Evolutionary conservation across 306 rosid species (phyloP).

Genomic region (Glycine latifolia): DNA sequence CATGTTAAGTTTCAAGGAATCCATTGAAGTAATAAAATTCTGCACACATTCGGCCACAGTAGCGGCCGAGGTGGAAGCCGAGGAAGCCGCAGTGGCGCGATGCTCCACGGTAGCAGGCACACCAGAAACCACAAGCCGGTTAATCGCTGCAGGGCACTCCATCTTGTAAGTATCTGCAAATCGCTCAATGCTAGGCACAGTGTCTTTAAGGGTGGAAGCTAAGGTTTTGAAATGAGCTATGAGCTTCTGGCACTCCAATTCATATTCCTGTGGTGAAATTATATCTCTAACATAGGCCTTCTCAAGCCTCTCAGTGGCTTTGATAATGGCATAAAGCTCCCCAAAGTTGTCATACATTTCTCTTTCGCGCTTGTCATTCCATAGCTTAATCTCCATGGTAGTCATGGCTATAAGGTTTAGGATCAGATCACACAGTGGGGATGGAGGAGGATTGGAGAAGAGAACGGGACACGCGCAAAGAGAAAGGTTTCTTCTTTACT

Average conservation of each 20-base stretch:
- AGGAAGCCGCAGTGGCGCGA: conserved; percentile 61
- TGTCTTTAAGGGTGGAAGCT: conserved; percentile 85
- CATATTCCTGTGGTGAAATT: conserved; percentile 78
- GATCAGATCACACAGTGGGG: conserved; percentile 33
- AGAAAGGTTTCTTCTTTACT: conserved; percentile 66
- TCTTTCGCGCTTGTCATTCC: conserved; percentile 99
- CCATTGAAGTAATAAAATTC: conserved; percentile 91
- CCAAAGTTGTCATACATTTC: conserved; percentile 97
- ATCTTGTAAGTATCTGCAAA: conserved; percentile 95
- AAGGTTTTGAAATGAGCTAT: conserved; percentile 94
- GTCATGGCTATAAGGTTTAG: conserved; percentile 15
- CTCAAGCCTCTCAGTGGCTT: conserved; percentile 96
- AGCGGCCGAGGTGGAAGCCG: conserved; percentile 78
- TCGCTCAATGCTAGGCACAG: conserved; percentile 86
- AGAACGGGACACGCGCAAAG: conserved; percentile 99
- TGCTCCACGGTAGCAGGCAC: conserved; percentile 99
- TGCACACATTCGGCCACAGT: conserved; percentile 92
- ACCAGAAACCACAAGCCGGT: conserved; percentile 85
- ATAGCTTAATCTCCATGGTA: conserved; percentile 93
- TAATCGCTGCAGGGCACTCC: conserved; percentile 90
- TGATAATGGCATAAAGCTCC: conserved; percentile 90
- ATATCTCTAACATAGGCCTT: conserved; percentile 89
- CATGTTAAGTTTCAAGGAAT: conserved; percentile 87
- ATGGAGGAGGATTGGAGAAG: conserved; percentile 88
- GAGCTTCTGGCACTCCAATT: conserved; percentile 84